Evolutionary conservation across 179 eudicot species (phyloP), one percentile per base, ranked within the genome.

Genomic region (Patellifolia procumbens): DNA sequence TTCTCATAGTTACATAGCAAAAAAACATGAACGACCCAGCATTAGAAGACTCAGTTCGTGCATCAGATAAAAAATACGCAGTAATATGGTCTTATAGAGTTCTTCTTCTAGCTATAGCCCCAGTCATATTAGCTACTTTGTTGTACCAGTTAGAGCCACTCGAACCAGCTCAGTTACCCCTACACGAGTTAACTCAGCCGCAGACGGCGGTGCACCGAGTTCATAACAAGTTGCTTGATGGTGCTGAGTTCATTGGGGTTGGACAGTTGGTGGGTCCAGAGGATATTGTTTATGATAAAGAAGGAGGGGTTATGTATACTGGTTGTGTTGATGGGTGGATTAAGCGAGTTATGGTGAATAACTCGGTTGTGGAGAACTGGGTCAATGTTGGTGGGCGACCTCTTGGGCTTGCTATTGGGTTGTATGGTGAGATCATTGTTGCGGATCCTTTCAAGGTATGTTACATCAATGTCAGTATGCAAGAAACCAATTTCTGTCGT

Each of bases 301-400:
- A 75, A 2, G 75, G 75, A 9, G 74, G 83, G n/a, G 26, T 83
- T 17, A 66, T 89, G 0, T 91, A 89, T 74, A 83, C 92, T 13
- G 86, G 88, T 5, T 85, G 91, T 62, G 74, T 12, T 11, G 93
- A 91, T 66, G 97, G 97, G 77, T 91, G 97, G 97, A 39, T 91
- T 32, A 89, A 86, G 80, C 84, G 88, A 78, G 88, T 91, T 46
- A 49, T 48, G 2, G 74, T 81, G 65, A 76, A 79, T 31, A 81
- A 82, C 63, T 69, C 83, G 70, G 79, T 34, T 62, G 87, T 89
- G 68, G 89, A 83, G 76, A 62, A 85, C 48, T 89, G 90, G 93
- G 91, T 86, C 46, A 81, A 85, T 84, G 79, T 90, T 12, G 92
- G 92, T 10, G 96, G 93, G 0, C 68, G 96, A 20, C 96, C 96